Base-by-base conservation (phyloP, 208 protist genomes). In the Trypanosoma caninum region DNA sequence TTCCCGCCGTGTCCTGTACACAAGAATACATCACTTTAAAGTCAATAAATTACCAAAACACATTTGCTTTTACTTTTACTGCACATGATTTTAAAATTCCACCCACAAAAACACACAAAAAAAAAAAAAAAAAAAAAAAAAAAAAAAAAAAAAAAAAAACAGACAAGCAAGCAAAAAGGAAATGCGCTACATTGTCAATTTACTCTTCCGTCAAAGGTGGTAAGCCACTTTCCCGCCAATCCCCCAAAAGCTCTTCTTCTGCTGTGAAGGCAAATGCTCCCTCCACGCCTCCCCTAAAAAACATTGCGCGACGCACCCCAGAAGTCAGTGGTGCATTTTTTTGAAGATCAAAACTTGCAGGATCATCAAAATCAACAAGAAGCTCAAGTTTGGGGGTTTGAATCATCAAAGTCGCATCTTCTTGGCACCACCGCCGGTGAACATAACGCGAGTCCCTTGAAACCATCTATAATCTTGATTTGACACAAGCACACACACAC, bases 351-450 rank as follows among this genome's bases (percentile, higher is more conserved):
- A 86, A 93, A 30, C 70, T 75, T 40, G 76, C 73, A 3, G 86
- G 82, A 7, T 76, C 57, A 22, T 86, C 86, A 53, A 93, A 93
- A 57, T 89, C 82, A 11, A 81, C 63, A 28, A 89, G 68, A 3
- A 93, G 77, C 59, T 93, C 82, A 5, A 93, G 65, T 10, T 73
- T 79, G 8, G 75, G 77, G 37, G 78, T 70, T 0, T 69, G 55
- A 33, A 84, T 74, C 18, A 72, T 62, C 30, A 89, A 65, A 2
- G 79, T 88, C 0, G 82, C 74, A 28, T 81, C 80, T 38, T 89
- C 82, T n/a, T 87, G 72, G 52, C 84, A 69, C 82, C 82, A 93
- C 44, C 82, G 65, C 1, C 60, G 68, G 67, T 89, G 80, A 1
- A 69, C 57, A 46, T 93, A 93, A 33, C 74, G 69, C 1, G 75